A percentile compares a stretch with the other conserved stretches of the same genome.
Evolutionary conservation across 306 rosid species (phyloP).

Genomic region (Quillaja saponaria): DNA sequence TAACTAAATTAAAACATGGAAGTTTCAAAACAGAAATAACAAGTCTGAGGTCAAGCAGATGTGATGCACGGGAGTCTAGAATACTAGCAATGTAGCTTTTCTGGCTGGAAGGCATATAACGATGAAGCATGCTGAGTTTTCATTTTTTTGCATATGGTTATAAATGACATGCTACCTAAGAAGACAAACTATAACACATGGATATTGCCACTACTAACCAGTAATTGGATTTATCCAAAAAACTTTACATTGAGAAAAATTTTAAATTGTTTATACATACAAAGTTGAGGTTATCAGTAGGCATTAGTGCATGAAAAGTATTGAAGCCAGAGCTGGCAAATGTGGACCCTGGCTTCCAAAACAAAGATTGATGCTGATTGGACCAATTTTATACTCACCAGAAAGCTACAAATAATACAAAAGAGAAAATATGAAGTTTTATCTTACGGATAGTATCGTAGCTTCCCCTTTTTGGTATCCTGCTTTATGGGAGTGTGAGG

Average conservation of each 20-base stretch:
- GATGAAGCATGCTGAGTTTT: slow-evolving; percentile 7
- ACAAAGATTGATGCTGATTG: not conserved
- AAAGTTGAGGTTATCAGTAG: not conserved
- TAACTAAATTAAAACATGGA: slow-evolving; percentile 27
- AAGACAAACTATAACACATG: slow-evolving; percentile 14
- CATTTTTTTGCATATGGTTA: slow-evolving; percentile 2
- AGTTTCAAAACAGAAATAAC: slow-evolving; percentile 11
- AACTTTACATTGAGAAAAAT: too few species aligned
- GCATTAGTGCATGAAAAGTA: not conserved
- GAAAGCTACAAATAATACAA: slow-evolving; percentile 4
- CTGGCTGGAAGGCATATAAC: not conserved
- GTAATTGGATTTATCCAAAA: not conserved
- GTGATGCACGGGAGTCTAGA: slow-evolving; percentile 7
- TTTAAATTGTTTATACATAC: not conserved
- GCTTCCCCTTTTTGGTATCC: slow-evolving; percentile 91
- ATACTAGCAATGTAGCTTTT: slow-evolving; percentile 16
- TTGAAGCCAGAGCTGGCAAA: not conserved
- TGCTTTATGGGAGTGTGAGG: slow-evolving; percentile 88
- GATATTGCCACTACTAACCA: slow-evolving; percentile 19
- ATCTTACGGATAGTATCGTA: slow-evolving; percentile 93
- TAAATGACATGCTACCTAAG: slow-evolving; percentile 4
- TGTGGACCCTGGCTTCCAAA: not conserved
- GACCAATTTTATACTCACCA: not conserved
- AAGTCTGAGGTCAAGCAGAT: slow-evolving; percentile 21
- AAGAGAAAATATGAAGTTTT: slow-evolving; percentile 11